These are phyloP conservation scores for Micromonas pusilla DNA, from an alignment of 139 green algal species.

Conservation along the genomic window DNA sequence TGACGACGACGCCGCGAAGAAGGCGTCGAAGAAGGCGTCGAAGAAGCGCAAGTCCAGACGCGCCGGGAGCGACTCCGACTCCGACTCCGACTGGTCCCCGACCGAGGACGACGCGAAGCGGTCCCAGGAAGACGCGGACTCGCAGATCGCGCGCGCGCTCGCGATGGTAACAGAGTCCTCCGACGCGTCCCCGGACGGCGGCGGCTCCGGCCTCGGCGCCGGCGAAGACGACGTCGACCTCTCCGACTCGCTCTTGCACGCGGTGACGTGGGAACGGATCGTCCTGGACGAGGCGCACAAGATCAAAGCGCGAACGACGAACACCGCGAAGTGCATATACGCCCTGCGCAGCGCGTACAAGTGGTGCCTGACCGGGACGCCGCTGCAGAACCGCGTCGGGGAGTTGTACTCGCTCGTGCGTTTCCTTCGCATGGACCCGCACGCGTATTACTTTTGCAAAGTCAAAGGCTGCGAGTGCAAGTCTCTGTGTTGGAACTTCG, in stretches of 20 bases:
- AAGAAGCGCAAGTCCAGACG: constrained; percentile 86
- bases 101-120: constrained; percentile 66
- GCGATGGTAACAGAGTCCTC: constrained; percentile 69
- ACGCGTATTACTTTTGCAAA: constrained; percentile 86
- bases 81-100: too few relatives aligned
- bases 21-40: not conserved
- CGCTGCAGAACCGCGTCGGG: constrained; percentile 87
- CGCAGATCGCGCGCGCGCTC: too few relatives aligned
- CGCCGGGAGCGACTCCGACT: too few relatives aligned
- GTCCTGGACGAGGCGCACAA: constrained; percentile 89
- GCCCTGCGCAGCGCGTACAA: constrained; percentile 34
- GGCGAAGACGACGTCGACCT: constrained; percentile 81
- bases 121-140: constrained; percentile 72
- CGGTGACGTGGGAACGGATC: constrained; percentile 52
- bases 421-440: constrained; percentile 63
- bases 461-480: constrained; percentile 51
- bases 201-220: too few relatives aligned
- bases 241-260: constrained; percentile 62
- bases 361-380: constrained; percentile 87
- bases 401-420: constrained; percentile 84
- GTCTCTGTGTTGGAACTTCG: constrained; percentile 48
- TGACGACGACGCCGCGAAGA: too few relatives aligned
- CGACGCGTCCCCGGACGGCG: constrained; percentile 73
- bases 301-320: constrained; percentile 80
- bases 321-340: constrained; percentile 46